Base-by-base conservation (phyloP, 148 eudicot genomes). In the Rhododendron vialii region DNA sequence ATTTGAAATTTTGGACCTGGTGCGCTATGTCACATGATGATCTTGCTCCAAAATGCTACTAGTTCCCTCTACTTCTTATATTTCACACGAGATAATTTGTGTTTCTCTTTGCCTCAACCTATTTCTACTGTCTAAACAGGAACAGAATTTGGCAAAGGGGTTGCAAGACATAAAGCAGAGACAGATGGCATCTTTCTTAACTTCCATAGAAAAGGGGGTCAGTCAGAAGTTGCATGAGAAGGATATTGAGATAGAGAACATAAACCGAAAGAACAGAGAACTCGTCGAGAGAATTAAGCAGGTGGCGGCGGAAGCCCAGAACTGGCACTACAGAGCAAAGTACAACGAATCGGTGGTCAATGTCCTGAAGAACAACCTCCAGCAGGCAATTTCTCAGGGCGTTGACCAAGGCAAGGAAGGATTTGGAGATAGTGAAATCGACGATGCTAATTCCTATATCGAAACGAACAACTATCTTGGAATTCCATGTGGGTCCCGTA, bases 341-440 rank as follows among this genome's bases (percentile, higher is more conserved):
- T 96, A 95, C 95, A 96, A 94, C 7, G 98, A 96, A 88, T 93
- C 99, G 1, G 89, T 95, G 51, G 94, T 93, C 10, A 92, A 92
- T 55, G 86, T 93, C 76, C 90, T 96, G 35, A 93, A 92, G 80
- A 90, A 89, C 85, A 96, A 96, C 84, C 96, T 96, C 83, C 95
- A 96, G 84, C 96, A 90, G 57, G 96, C 94, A 6, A 87, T 93
- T 65, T 90, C 94, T 11, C 94, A 90, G 85, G 96, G 95, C 20
- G 89, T 82, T 78, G 95, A 91, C 84, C 94, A 90, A 85, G 90
- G 91, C 67, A 95, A 95, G 87, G 98, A 96, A 93, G 98, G 96
- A 41, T 91, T 88, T 55, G 99, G 99, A 22, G 99, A 96, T 83
- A 96, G 92, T 82, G 96, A 95, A 78, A 88, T 92, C 0, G 96